Percentiles rank a stretch among this genome's conserved stretches.
Conservation (phyloP, 345 rosid genomes). For the Heritiera littoralis region DNA sequence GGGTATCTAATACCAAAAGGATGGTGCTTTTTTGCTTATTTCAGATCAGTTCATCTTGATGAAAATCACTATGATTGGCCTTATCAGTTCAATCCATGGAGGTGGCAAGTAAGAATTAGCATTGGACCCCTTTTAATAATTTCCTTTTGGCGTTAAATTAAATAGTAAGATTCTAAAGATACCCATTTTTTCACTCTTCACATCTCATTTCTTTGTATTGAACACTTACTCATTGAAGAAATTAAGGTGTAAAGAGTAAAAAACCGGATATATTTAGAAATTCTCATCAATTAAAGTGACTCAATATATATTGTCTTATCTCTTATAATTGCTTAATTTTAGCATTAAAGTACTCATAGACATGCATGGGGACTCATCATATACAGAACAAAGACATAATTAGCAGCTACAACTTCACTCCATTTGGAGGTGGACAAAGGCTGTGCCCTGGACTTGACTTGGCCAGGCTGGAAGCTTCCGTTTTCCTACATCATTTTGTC, state of each 20-base stretch:
- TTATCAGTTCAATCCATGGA: constrained; percentile 89
- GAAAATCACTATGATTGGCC: constrained; percentile 75
- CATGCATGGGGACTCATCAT: background rate
- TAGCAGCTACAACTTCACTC: constrained; percentile 64
- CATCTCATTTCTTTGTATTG: too few species aligned
- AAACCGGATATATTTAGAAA: too few species aligned
- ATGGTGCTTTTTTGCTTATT: constrained; percentile 85
- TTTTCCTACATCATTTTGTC: constrained; percentile 78
- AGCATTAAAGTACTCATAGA: background rate
- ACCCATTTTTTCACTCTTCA: too few species aligned
- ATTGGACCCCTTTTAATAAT: background rate
- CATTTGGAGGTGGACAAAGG: constrained; percentile 97
- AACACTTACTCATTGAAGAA: too few species aligned
- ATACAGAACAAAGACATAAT: constrained; percentile 63
- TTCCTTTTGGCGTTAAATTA: too few species aligned
- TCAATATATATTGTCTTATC: too few species aligned
- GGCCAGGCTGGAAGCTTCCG: constrained; percentile 92
- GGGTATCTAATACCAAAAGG: constrained; percentile 89
- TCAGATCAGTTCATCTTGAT: constrained; percentile 96
- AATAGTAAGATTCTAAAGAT: too few species aligned
- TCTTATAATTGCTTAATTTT: background rate
- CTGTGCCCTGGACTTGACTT: constrained; percentile 92
- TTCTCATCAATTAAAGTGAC: too few species aligned
- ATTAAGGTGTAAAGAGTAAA: too few species aligned
- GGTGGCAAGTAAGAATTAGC: constrained; percentile 76